A percentile compares a stretch with the other conserved stretches of the same genome.
Conservation (phyloP, 2,329 filamentous ascomycete species). For the Monilinia vaccinii-corymbosi region DNA sequence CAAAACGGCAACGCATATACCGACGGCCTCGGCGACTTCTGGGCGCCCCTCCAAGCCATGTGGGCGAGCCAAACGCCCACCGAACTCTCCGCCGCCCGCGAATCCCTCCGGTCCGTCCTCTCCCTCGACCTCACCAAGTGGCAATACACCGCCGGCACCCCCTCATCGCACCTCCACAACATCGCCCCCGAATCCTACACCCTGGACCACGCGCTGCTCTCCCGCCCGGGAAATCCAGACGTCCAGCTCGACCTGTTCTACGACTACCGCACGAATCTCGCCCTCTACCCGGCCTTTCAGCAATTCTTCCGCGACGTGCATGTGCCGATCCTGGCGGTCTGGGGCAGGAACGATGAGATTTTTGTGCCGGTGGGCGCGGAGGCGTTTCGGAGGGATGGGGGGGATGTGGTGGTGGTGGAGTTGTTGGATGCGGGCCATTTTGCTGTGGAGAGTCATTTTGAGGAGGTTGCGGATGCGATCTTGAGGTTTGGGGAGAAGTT, state of each 20-base stretch:
- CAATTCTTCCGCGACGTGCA: slow-evolving; percentile 41
- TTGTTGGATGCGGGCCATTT: slow-evolving; percentile 50
- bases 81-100: slow-evolving; percentile 13
- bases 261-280: slow-evolving; percentile 47
- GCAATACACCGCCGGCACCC: slow-evolving; percentile 20
- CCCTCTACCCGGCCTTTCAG: slow-evolving; percentile 46
- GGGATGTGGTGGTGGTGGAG: slow-evolving; percentile 38
- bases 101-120: slow-evolving; percentile 5
- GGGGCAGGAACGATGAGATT: slow-evolving; percentile 48
- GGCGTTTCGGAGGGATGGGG: slow-evolving; percentile 42
- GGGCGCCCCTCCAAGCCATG: slow-evolving; percentile 17
- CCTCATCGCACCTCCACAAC: background rate
- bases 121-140: slow-evolving; percentile 19
- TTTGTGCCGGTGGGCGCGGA: slow-evolving; percentile 44
- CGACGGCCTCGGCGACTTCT: slow-evolving; percentile 40
- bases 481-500: slow-evolving; percentile 22
- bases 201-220: slow-evolving; percentile 44
- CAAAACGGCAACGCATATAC: slow-evolving; percentile 55
- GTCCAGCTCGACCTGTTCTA: slow-evolving; percentile 48
- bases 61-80: slow-evolving; percentile 14
- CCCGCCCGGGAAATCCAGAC: slow-evolving; percentile 40
- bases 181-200: slow-evolving; percentile 25
- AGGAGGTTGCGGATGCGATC: slow-evolving; percentile 20
- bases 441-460: slow-evolving; percentile 29
- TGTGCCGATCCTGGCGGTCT: slow-evolving; percentile 46